Evolutionary conservation across 768 basidiomycete species (phyloP).

Genomic region (Rhodotorula diobovata): DNA sequence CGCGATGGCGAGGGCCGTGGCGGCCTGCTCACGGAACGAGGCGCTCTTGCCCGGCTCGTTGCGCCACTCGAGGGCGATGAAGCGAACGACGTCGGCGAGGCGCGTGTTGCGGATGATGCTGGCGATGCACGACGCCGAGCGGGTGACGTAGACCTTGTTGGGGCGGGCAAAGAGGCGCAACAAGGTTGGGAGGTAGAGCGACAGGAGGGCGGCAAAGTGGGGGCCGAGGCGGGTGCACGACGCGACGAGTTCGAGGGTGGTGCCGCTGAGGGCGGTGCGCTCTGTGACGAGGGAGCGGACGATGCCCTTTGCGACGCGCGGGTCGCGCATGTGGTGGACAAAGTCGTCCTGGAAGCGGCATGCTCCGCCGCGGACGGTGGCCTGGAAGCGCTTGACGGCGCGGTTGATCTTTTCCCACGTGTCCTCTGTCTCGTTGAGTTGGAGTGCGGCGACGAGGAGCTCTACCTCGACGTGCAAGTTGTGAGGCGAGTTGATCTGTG

Average conservation of each 20-base stretch:
- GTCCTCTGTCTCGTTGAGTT: constrained; percentile 48
- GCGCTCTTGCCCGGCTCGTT: constrained; percentile 37
- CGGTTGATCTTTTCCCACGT: constrained; percentile 51
- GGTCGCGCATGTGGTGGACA: constrained; percentile 30
- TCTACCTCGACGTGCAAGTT: constrained; percentile 47
- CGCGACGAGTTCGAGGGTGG: constrained; percentile 47
- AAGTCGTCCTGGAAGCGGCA: constrained; percentile 36
- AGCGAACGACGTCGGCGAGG: constrained; percentile 44
- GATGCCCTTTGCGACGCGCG: constrained; percentile 33
- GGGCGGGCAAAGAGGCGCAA: constrained; percentile 49
- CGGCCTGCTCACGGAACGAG: constrained; percentile 25
- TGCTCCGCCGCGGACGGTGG: constrained; percentile 47
- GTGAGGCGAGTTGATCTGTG: constrained; percentile 45
- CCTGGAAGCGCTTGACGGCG: constrained; percentile 48
- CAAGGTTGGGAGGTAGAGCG: constrained; percentile 48
- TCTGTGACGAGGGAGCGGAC: constrained; percentile 40
- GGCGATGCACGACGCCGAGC: constrained; percentile 47
- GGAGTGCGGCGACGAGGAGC: constrained; percentile 43
- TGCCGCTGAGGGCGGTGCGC: constrained; percentile 39
- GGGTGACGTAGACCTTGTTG: constrained; percentile 50
- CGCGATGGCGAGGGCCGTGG: constrained; percentile 5
- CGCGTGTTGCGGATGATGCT: constrained; percentile 48
- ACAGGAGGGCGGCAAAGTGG: constrained; percentile 47
- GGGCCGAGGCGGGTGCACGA: constrained; percentile 48
- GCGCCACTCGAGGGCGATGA: constrained; percentile 44